Evolutionary conservation across 306 rosid genomes (phyloP).

Genomic region (Cucumis melo): DNA sequence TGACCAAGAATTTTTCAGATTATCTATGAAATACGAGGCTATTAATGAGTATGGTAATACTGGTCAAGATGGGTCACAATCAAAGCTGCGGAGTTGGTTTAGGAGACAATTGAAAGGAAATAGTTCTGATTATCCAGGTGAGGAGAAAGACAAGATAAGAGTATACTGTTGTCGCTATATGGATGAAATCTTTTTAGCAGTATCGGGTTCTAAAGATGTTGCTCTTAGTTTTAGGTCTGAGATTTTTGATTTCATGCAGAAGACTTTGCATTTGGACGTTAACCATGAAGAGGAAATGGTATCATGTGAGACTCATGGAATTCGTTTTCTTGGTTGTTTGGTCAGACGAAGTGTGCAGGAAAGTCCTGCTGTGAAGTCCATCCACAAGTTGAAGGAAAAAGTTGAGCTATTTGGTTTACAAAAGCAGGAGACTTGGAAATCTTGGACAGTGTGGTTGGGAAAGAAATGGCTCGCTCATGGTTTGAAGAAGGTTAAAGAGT

Average conservation of each 20-base stretch:
- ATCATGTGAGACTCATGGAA: slow-evolving; percentile 31
- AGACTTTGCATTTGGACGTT: slow-evolving; percentile 52
- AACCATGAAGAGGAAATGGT: slow-evolving; percentile 30
- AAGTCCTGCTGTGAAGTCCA: slow-evolving; percentile 57
- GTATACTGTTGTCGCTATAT: slow-evolving; percentile 61
- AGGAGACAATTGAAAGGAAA: slow-evolving; percentile 45
- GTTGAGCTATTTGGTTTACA: slow-evolving; percentile 58
- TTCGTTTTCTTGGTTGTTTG: slow-evolving; percentile 53
- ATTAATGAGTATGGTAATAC: slow-evolving; percentile 10
- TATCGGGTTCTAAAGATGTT: slow-evolving; percentile 60
- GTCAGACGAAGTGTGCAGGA: slow-evolving; percentile 44
- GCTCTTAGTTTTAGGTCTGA: slow-evolving; percentile 53
- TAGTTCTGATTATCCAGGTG: slow-evolving; percentile 16
- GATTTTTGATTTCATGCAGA: slow-evolving; percentile 38
- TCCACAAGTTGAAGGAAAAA: slow-evolving; percentile 79
- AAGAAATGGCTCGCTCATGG: slow-evolving; percentile 90
- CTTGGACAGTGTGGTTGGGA: slow-evolving; percentile 52
- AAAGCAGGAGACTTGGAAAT: slow-evolving; percentile 65
- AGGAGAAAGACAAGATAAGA: slow-evolving; percentile 19
- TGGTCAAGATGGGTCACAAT: slow-evolving; percentile 25
- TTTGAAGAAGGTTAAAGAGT: slow-evolving; percentile 84
- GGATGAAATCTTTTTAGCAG: slow-evolving; percentile 74
- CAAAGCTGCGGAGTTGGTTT: slow-evolving; percentile 72
- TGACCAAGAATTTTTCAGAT: slow-evolving; percentile 68
- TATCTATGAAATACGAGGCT: slow-evolving; percentile 79